phyloP scores from a whole-genome alignment of 805 yeast genomes.

The Candida sphagnicola region DNA sequence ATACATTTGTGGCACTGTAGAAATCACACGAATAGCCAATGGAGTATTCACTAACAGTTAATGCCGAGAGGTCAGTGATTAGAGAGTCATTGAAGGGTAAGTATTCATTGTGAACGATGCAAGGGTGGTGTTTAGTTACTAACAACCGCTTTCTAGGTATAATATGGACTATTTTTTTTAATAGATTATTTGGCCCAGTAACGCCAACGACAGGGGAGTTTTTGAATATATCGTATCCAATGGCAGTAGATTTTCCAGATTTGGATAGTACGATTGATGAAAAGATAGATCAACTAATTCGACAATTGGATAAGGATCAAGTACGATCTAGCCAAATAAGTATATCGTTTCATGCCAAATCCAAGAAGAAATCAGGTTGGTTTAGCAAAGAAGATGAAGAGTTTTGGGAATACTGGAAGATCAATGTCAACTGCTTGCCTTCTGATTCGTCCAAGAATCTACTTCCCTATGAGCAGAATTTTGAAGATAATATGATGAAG shows the following conservation, averaged over 20 bases:
- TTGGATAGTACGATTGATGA: constrained; percentile 43
- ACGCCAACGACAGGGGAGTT: constrained; percentile 54
- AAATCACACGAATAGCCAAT: too few species aligned
- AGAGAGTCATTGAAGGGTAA: constrained; percentile 53
- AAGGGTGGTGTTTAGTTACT: constrained; percentile 7
- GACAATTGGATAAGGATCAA: constrained; percentile 16
- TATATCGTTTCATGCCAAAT: constrained; percentile 36
- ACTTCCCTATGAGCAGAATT: constrained; percentile 33
- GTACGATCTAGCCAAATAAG: constrained; percentile 25
- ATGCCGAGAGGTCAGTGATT: constrained; percentile 50
- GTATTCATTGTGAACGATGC: constrained; percentile 13
- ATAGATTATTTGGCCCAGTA: constrained; percentile 63
- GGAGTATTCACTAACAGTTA: constrained; percentile 46
- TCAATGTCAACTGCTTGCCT: constrained; percentile 47
- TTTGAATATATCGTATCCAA: constrained; percentile 56
- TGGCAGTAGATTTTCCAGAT: constrained; percentile 43
- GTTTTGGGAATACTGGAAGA: constrained; percentile 71
- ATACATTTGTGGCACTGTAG: too few species aligned
- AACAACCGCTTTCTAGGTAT: constrained; percentile 39
- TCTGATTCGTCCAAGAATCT: constrained; percentile 12
- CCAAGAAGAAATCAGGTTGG: constrained; percentile 50
- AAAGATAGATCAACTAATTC: constrained; percentile 28
- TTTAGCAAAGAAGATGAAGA: constrained; percentile 34
- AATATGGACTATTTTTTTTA: constrained; percentile 64
- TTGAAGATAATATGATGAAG: constrained; percentile 37